Base-by-base conservation (phyloP, 2,329 filamentous ascomycete genomes). In the Camptophora hylomeconis region DNA sequence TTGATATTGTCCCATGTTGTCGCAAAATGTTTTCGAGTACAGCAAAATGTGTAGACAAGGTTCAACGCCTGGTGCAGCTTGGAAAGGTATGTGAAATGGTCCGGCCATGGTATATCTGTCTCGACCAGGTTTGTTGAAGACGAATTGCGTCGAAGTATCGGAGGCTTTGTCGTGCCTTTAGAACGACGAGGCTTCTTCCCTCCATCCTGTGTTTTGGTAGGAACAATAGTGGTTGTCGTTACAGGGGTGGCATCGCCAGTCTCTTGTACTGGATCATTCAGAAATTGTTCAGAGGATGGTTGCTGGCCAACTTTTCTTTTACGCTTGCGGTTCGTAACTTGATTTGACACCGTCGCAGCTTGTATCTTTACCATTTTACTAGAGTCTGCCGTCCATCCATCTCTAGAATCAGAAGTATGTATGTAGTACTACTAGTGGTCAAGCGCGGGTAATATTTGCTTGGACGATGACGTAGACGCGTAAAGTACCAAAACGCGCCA, bases 21-120 rank as follows among this genome's bases (percentile, higher is more conserved):
- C 1, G 81, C 75, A 16, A 95, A 67, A 45, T 95, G 81, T 50
- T 92, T 94, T 24, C 89, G 75, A 1, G 87, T 87, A 49, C 76
- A 89, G 58, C 83, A 92, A 49, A 98, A 95, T 0, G 89, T 95
- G 45, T 83, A 93, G 1, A 95, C 83, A 2, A 95, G 59, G 45
- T 93, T 98, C 35, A 98, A 58, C 1, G 89, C 87, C 36, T 75
- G 71, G 50, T 95, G 80, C 0, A 76, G 80, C 50, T 76, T 75
- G 15, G 78, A 73, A 6, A 95, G 65, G 22, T 64, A 61, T 32
- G 72, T 76, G 52, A 95, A 81, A 24, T 68, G 62, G 1, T 71
- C 65, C 1, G 86, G 84, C 84, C 87, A 94, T 22, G 68, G 65
- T 28, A 67, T 59, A 2, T 62, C 50, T 1, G 61, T 54, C 39